A percentile compares a stretch with the other conserved stretches of the same genome.
phyloP scores from a whole-genome alignment of 768 basidiomycete genomes.

The Termitomyces sp. region DNA sequence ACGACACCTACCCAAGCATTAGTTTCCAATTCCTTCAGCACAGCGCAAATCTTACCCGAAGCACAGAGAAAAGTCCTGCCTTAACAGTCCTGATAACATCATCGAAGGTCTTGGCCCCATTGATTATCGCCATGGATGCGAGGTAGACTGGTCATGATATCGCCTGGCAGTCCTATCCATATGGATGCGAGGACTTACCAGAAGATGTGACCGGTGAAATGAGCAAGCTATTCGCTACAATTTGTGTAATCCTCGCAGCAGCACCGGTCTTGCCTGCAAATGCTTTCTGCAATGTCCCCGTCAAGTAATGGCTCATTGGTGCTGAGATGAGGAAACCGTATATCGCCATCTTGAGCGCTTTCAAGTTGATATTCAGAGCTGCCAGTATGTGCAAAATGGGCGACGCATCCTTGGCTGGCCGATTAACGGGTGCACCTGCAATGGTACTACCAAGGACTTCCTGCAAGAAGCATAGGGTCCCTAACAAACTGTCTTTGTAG shows the following conservation, averaged over 20 bases:
- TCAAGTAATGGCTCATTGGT: slow-evolving; percentile 71
- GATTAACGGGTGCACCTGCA: slow-evolving; percentile 52
- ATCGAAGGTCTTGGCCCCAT: slow-evolving; percentile 64
- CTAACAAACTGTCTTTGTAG: slow-evolving; percentile 21
- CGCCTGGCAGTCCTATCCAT: background rate
- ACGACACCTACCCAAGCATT: slow-evolving; percentile 54
- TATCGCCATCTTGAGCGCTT: slow-evolving; percentile 77
- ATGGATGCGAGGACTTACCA: slow-evolving; percentile 36
- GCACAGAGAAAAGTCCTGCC: slow-evolving; percentile 67
- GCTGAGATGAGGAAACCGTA: slow-evolving; percentile 85
- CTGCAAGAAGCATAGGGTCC: slow-evolving; percentile 61
- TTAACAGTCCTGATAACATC: slow-evolving; percentile 66
- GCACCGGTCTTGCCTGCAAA: slow-evolving; percentile 72
- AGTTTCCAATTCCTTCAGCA: background rate
- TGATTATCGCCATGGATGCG: slow-evolving; percentile 78
- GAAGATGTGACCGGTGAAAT: slow-evolving; percentile 71
- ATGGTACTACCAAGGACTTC: slow-evolving; percentile 76
- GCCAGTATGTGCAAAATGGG: slow-evolving; percentile 47
- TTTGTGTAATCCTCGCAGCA: slow-evolving; percentile 60
- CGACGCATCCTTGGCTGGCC: slow-evolving; percentile 50
- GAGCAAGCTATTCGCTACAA: slow-evolving; percentile 72
- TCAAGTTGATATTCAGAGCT: slow-evolving; percentile 53
- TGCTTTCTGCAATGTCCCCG: slow-evolving; percentile 64
- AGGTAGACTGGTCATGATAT: slow-evolving; percentile 50
- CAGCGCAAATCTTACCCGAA: slow-evolving; percentile 44